Conservation (phyloP, 768 basidiomycete genomes). For the Termitomyces sp. region DNA sequence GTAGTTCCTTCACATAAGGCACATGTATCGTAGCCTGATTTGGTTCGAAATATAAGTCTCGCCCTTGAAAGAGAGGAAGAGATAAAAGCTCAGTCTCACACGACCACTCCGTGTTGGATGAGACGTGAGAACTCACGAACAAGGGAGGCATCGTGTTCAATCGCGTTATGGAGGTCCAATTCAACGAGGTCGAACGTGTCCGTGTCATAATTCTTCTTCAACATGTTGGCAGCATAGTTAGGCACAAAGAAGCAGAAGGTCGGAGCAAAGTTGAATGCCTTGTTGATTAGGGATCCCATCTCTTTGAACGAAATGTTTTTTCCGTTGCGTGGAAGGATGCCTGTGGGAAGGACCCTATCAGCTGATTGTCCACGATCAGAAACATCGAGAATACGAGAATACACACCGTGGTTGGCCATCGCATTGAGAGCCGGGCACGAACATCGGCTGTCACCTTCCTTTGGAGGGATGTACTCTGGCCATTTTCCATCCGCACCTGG, state of each 20-base stretch:
- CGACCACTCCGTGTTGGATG: neutral
- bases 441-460: conserved; percentile 60
- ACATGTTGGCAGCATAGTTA: conserved; percentile 48
- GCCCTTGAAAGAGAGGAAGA: conserved; percentile 29
- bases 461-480: conserved; percentile 59
- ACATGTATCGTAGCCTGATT: conserved; percentile 51
- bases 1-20: conserved; percentile 47
- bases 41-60: conserved; percentile 36
- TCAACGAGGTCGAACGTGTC: conserved; percentile 64
- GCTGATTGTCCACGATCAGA: neutral
- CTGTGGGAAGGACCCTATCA: conserved; percentile 25
- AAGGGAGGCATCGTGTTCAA: conserved; percentile 66
- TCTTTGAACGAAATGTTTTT: conserved; percentile 60
- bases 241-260: conserved; percentile 67
- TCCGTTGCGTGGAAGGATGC: conserved; percentile 64
- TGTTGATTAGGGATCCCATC: conserved; percentile 33
- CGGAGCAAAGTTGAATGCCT: conserved; percentile 65
- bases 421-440: conserved; percentile 63
- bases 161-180: conserved; percentile 68
- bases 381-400: neutral
- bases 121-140: conserved; percentile 38
- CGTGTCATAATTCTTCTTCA: conserved; percentile 49
- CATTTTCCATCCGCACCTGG: conserved; percentile 58
- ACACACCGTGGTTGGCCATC: conserved; percentile 77
- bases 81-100: conserved; percentile 23